phyloP scores from a whole-genome alignment of 306 rosid genomes.

The Ammopiptanthus mongolicus region DNA sequence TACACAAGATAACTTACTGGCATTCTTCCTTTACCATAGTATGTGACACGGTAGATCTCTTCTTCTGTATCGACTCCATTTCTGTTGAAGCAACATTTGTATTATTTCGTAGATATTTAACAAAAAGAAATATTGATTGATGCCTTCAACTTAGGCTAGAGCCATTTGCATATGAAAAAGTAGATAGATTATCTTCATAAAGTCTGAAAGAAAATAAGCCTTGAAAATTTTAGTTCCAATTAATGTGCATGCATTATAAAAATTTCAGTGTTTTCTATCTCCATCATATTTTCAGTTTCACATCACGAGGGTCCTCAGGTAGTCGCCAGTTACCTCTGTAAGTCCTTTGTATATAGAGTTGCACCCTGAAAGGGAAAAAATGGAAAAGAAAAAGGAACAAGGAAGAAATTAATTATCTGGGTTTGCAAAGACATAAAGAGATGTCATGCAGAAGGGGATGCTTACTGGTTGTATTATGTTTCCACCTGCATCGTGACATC shows the following conservation, averaged over 20 bases:
- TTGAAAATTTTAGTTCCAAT: background rate
- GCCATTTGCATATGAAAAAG: background rate
- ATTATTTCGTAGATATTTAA: background rate
- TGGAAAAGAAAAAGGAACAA: conserved; percentile 4
- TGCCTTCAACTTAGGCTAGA: background rate
- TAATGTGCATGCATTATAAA: background rate
- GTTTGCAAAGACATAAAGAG: background rate
- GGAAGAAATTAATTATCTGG: background rate
- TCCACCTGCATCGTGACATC: conserved; percentile 88
- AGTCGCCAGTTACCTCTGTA: conserved; percentile 57
- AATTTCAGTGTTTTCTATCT: background rate
- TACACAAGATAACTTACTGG: conserved; percentile 47
- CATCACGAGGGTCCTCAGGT: background rate
- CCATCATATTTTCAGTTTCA: background rate
- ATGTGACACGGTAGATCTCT: conserved; percentile 69
- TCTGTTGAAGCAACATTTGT: conserved; percentile 37
- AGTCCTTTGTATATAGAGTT: conserved; percentile 69
- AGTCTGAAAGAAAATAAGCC: background rate
- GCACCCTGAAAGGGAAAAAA: conserved; percentile 51
- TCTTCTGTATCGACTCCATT: conserved; percentile 84
- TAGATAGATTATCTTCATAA: background rate
- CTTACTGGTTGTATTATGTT: conserved; percentile 86
- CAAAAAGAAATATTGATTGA: background rate
- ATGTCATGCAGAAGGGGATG: conserved; percentile 6
- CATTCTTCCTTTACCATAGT: conserved; percentile 88